These are phyloP conservation scores for Mercurialis annua DNA, from an alignment of 345 rosid genomes.

Conservation along the genomic window DNA sequence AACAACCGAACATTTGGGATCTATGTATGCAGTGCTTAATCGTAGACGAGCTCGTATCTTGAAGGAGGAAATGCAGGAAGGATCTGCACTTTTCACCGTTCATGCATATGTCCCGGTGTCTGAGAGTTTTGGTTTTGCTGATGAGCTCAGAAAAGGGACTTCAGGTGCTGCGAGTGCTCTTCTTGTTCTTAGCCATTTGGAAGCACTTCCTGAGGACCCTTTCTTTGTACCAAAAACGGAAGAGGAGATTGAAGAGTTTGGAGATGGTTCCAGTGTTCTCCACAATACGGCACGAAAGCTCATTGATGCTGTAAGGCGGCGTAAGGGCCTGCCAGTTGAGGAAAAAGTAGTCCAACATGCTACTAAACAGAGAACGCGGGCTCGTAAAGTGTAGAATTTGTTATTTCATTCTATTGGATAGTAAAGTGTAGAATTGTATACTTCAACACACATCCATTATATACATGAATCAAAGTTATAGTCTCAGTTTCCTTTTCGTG, in stretches of 20 bases:
- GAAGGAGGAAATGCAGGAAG: conserved; percentile 95
- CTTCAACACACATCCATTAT: too few relatives aligned
- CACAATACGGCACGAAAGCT: conserved; percentile 84
- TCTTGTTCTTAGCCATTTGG: conserved; percentile 91
- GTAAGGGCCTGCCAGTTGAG: conserved; percentile 81
- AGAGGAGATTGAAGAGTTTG: conserved; percentile 86
- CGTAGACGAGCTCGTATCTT: conserved; percentile 74
- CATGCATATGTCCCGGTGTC: conserved; percentile 82
- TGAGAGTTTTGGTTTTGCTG: conserved; percentile 86
- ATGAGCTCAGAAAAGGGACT: conserved; percentile 78
- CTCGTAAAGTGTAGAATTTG: conserved; percentile 57
- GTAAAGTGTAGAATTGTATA: too few relatives aligned
- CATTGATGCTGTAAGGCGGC: conserved; percentile 63
- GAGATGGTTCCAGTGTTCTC: conserved; percentile 84
- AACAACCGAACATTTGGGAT: conserved; percentile 62
- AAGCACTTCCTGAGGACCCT: conserved; percentile 79
- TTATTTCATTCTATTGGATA: too few relatives aligned
- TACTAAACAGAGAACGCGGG: conserved; percentile 77
- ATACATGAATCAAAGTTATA: too few relatives aligned
- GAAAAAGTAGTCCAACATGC: conserved; percentile 87
- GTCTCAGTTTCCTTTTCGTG: too few relatives aligned
- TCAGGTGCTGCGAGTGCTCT: conserved; percentile 88
- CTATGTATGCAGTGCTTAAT: conserved; percentile 76
- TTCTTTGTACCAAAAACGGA: conserved; percentile 85
- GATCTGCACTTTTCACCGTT: conserved; percentile 70